A percentile compares a stretch with the other conserved stretches of the same genome.
Evolutionary conservation across 768 basidiomycete species (phyloP).

Genomic region (Suillus discolor): DNA sequence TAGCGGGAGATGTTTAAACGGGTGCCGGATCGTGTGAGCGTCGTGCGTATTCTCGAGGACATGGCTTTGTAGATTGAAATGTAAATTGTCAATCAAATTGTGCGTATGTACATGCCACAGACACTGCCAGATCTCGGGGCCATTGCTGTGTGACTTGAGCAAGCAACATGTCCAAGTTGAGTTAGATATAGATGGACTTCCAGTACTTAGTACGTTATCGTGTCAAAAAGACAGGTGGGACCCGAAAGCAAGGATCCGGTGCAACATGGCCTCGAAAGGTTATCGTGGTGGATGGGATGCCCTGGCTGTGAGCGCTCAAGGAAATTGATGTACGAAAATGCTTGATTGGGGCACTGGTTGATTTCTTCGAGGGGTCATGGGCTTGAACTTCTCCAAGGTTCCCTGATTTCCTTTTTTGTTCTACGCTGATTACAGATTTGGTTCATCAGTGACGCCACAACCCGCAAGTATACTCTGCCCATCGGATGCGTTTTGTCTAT

Average conservation of each 20-base stretch:
- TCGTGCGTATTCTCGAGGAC: no score
- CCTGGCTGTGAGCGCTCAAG: constrained; percentile 27
- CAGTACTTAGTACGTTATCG: constrained; percentile 29
- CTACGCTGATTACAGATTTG: constrained; percentile 18
- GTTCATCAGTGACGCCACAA: constrained; percentile 41
- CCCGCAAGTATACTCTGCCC: constrained; percentile 28
- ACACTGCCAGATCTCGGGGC: constrained; percentile 33
- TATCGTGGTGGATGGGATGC: constrained; percentile 31
- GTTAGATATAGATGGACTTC: constrained; percentile 32
- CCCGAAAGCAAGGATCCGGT: constrained; percentile 29
- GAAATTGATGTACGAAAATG: constrained; percentile 17
- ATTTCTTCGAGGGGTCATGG: constrained; percentile 5
- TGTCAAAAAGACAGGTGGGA: constrained; percentile 19
- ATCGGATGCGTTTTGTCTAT: constrained; percentile 34
- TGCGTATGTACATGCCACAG: constrained; percentile 15
- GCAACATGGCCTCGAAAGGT: constrained; percentile 33
- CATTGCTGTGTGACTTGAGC: constrained; percentile 32
- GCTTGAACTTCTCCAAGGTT: background rate
- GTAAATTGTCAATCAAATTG: background rate
- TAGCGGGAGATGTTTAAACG: constrained; percentile 8
- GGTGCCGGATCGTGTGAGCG: constrained; percentile 14
- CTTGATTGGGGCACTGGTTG: constrained; percentile 10
- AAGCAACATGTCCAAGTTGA: constrained; percentile 32
- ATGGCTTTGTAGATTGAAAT: constrained; percentile 1
- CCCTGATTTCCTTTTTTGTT: constrained; percentile 15